Evolutionary conservation across 2,329 filamentous ascomycete species (phyloP).

Genomic region (Aspergillus niger): DNA sequence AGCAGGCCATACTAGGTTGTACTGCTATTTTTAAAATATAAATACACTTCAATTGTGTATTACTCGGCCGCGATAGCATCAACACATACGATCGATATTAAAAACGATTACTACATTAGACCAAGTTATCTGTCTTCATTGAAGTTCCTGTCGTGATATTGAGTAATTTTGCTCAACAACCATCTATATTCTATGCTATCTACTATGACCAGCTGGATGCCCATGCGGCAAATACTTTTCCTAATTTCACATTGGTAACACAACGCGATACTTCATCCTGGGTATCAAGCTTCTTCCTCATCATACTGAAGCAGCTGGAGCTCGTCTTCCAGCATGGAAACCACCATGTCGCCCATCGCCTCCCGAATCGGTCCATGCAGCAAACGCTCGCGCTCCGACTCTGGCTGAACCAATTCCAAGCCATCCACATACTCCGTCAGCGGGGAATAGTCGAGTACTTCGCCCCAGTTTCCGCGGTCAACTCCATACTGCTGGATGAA

Average conservation of each 20-base stretch:
- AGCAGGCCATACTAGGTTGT: too few relatives aligned
- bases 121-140: too few relatives aligned
- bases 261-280: not conserved
- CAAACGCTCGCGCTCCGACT: slow-evolving; percentile 28
- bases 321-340: slow-evolving; percentile 41
- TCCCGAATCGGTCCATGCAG: slow-evolving; percentile 36
- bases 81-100: too few relatives aligned
- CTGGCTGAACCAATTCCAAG: slow-evolving; percentile 30
- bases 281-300: slow-evolving; percentile 20
- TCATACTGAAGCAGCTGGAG: slow-evolving; percentile 35
- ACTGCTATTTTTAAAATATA: too few relatives aligned
- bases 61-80: too few relatives aligned
- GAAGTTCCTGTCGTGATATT: too few relatives aligned
- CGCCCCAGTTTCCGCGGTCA: slow-evolving; percentile 46
- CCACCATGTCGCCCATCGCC: slow-evolving; percentile 37
- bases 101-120: too few relatives aligned
- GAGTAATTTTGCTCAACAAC: too few relatives aligned
- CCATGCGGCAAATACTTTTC: not conserved
- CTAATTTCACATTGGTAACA: not conserved
- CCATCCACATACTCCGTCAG: slow-evolving; percentile 40
- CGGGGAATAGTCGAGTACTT: slow-evolving; percentile 37
- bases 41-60: too few relatives aligned
- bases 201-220: not conserved
- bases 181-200: not conserved
- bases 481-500: slow-evolving; percentile 44